A percentile compares a stretch with the other conserved stretches of the same genome.
These are phyloP conservation scores for Anisodus tanguticus DNA, from an alignment of 257 asterid genomes.

Conservation along the genomic window DNA sequence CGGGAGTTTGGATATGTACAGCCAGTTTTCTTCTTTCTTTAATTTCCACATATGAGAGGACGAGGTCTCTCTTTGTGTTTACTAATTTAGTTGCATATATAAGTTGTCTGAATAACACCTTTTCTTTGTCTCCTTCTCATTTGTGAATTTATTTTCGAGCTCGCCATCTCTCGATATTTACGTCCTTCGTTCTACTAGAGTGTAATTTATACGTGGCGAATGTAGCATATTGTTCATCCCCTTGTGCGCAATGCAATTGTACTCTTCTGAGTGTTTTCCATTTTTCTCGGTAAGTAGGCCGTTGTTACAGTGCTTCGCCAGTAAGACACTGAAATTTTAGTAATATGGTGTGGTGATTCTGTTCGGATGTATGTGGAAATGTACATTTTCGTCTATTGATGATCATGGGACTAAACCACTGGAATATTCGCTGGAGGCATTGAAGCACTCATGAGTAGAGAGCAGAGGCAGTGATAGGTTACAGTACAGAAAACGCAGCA, in stretches of 20 bases:
- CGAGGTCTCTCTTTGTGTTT: neutral
- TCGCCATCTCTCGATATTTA: neutral
- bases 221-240: neutral
- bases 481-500: neutral
- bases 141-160: no score
- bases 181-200: neutral
- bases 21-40: slow-evolving; percentile 25
- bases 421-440: slow-evolving; percentile 18
- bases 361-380: neutral
- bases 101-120: neutral
- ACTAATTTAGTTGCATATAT: neutral
- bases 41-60: neutral
- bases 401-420: neutral
- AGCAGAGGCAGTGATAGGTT: neutral
- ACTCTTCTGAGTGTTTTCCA: neutral
- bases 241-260: neutral
- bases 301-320: neutral
- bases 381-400: neutral
- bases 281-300: neutral
- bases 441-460: no score
- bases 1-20: slow-evolving; percentile 32
- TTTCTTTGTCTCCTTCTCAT: no score
- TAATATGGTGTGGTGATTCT: neutral
- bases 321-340: neutral
- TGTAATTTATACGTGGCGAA: no score